Evolutionary conservation across 176 grass and related monocot genomes (phyloP).

Genomic region (Bolboschoenus planiculmis): DNA sequence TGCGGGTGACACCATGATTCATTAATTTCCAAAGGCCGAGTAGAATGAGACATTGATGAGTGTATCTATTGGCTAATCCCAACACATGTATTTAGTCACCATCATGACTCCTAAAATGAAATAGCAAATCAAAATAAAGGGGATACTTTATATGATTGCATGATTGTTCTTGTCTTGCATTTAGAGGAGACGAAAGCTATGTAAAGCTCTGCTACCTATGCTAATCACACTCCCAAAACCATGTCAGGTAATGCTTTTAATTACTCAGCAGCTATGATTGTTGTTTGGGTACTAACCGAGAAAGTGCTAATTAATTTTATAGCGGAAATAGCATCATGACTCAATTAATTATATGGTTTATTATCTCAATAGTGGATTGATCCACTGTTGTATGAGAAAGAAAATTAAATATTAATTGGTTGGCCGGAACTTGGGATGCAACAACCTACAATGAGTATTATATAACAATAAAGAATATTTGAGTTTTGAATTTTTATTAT

Average conservation of each 20-base stretch:
- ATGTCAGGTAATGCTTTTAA: conserved; percentile 10
- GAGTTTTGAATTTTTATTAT: not conserved
- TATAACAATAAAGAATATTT: not conserved
- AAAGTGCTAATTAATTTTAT: conserved; percentile 17
- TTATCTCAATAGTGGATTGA: not conserved
- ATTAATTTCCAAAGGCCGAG: not conserved
- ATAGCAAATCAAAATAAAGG: not conserved
- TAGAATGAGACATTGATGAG: not conserved
- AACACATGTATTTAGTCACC: not conserved
- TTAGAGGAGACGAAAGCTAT: not conserved
- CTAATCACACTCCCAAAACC: not conserved
- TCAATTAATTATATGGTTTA: conserved; percentile 9
- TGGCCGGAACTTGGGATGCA: not conserved
- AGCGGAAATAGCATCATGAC: not conserved
- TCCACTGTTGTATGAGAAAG: not conserved
- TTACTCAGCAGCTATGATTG: not conserved
- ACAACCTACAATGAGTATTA: not conserved
- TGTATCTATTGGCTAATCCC: not conserved
- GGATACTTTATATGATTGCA: not conserved
- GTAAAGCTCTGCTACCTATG: not conserved
- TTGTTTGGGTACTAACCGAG: not conserved
- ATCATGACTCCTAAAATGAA: not conserved
- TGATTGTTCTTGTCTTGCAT: conserved; percentile 13
- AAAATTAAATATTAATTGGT: not conserved
- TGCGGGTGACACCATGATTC: not conserved